Percentiles rank a stretch among this genome's conserved stretches.
Evolutionary conservation across 176 grass and related monocot genomes (phyloP).

Genomic region (Bromus sterilis): DNA sequence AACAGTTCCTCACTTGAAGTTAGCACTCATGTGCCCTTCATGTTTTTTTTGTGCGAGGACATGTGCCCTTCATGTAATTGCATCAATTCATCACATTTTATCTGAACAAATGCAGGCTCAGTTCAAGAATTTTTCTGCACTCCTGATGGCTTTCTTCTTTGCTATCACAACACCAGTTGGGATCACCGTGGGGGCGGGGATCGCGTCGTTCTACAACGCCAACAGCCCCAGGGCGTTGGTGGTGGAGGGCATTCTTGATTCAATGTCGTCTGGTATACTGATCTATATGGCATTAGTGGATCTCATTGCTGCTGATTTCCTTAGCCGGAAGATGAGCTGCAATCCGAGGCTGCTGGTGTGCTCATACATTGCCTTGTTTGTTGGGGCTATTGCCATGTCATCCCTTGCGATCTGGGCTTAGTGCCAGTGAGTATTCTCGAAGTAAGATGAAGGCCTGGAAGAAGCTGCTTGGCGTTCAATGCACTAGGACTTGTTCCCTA

Average conservation of each 20-base stretch:
- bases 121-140: constrained; percentile 41
- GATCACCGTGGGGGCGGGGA: constrained; percentile 32
- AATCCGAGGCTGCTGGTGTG: constrained; percentile 34
- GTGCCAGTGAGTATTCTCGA: not conserved
- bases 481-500: not conserved
- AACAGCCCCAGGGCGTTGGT: constrained; percentile 49
- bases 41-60: no score
- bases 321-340: constrained; percentile 55
- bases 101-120: constrained; percentile 43
- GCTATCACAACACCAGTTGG: constrained; percentile 65
- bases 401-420: constrained; percentile 70
- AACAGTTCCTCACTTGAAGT: not conserved
- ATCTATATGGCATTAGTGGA: constrained; percentile 83
- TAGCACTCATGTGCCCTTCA: not conserved
- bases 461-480: not conserved
- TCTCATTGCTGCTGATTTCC: constrained; percentile 75
- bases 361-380: constrained; percentile 55
- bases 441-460: not conserved
- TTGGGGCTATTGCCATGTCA: constrained; percentile 68
- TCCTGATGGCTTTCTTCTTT: constrained; percentile 70
- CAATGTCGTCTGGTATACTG: constrained; percentile 72
- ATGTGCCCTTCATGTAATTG: not conserved
- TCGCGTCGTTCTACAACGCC: constrained; percentile 60
- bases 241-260: constrained; percentile 69
- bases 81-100: not conserved